phyloP scores from a whole-genome alignment of 2,329 filamentous ascomycete species.

The Monosporascus sp. region DNA sequence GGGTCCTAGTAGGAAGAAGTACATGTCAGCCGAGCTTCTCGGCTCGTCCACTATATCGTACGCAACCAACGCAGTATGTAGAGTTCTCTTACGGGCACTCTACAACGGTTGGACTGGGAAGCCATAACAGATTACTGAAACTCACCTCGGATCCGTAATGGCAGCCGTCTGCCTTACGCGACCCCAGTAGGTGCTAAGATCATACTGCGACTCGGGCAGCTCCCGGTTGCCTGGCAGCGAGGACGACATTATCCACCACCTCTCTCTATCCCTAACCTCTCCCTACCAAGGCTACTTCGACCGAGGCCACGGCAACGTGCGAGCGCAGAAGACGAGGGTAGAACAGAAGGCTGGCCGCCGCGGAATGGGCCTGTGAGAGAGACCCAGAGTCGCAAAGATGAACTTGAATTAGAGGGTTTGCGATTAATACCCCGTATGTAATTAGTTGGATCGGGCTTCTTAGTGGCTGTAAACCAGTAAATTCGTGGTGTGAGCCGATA shows the following conservation, averaged over 20 bases:
- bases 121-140: slow-evolving; percentile 5
- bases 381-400: neutral
- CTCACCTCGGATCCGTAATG: slow-evolving; percentile 93
- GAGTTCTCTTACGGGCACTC: too few species aligned
- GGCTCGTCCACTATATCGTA: too few species aligned
- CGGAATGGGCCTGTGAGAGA: neutral
- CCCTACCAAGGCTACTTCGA: neutral
- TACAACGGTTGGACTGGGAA: too few species aligned
- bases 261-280: slow-evolving; percentile 7
- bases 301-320: too few species aligned
- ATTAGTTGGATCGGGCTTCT: neutral
- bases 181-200: slow-evolving; percentile 91
- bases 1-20: slow-evolving; percentile 54
- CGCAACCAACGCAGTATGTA: too few species aligned
- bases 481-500: neutral
- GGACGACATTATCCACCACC: slow-evolving; percentile 50
- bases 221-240: slow-evolving; percentile 67
- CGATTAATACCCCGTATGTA: neutral
- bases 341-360: neutral
- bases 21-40: too few species aligned
- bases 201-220: slow-evolving; percentile 85
- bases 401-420: neutral
- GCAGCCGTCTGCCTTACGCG: slow-evolving; percentile 84
- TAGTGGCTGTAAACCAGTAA: neutral
- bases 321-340: neutral